A percentile compares a stretch with the other conserved stretches of the same genome.
These are phyloP conservation scores for Arthrobotrys pseudoclavata DNA, from an alignment of 2,329 filamentous ascomycete species.

Conservation along the genomic window DNA sequence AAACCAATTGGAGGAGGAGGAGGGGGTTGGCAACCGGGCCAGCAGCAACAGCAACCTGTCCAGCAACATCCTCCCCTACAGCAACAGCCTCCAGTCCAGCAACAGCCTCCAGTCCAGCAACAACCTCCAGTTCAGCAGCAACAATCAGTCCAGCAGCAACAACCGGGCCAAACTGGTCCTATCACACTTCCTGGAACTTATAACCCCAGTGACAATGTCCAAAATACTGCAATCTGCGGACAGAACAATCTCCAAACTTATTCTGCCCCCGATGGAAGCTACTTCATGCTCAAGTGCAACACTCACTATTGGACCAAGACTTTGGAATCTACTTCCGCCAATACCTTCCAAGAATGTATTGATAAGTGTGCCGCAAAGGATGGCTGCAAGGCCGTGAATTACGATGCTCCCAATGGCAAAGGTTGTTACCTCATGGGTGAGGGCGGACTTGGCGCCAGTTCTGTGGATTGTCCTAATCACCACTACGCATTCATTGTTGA, in stretches of 20 bases:
- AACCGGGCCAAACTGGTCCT: not conserved
- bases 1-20: not conserved
- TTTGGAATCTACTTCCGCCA: not conserved
- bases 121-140: constrained; percentile 17
- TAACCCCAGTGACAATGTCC: constrained; percentile 31
- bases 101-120: constrained; percentile 18
- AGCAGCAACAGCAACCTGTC: constrained; percentile 31
- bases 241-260: constrained; percentile 46
- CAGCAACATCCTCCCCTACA: constrained; percentile 17
- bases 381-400: constrained; percentile 43
- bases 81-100: not conserved
- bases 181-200: constrained; percentile 32
- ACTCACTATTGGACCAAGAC: constrained; percentile 26
- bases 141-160: constrained; percentile 14
- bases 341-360: constrained; percentile 41
- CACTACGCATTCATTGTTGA: constrained; percentile 47
- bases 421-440: constrained; percentile 36
- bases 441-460: constrained; percentile 12
- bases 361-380: constrained; percentile 40
- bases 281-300: constrained; percentile 46
- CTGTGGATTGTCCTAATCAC: constrained; percentile 28
- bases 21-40: constrained; percentile 27
- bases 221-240: constrained; percentile 39
- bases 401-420: constrained; percentile 21
- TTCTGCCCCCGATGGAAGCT: constrained; percentile 40